Evolutionary conservation across 2,329 filamentous ascomycete genomes (phyloP), one percentile per base, ranked within the genome.

Genomic region (Cordyceps fumosorosea): DNA sequence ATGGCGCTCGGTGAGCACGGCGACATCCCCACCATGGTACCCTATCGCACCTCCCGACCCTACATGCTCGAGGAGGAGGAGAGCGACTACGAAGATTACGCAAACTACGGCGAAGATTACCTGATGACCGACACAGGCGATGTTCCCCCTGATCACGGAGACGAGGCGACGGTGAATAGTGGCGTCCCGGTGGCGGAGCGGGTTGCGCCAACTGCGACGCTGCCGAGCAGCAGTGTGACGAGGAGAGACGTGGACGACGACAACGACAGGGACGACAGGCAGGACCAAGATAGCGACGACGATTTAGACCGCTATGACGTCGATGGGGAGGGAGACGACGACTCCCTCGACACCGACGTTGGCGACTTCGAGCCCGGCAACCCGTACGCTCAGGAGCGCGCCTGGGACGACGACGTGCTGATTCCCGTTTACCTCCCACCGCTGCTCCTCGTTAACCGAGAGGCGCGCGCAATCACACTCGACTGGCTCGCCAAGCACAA

Each of bases 401-500:
- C 24, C 24, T 62, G 50, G 20, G 60, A 65, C 52, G 26, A 62
- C 0, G 40, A 52, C 14, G 50, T 64, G 3, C 50, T 53, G n/a
- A 52, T 72, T 3, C 63, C 69, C 44, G 61, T 69, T 0, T 59
- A 63, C 20, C 56, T 62, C 24, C 68, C 69, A 0, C 16, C 26
- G 2, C 53, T 63, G 3, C 24, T 66, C 11, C 64, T 61, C 37
- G 67, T 69, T 6, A 68, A 65, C 53, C 60, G 53, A 11, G 71
- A 73, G 48, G 64, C 68, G 0, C 70, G 68, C 45, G 58, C n/a
- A 16, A 58, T 56, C 6, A 64, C 65, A 1, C 18, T 64, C 5
- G 16, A 7, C 11, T 71, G 69, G 70, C 54, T 67, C 20, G 14
- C 37, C 5, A 47, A 48, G 22, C 45, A 55, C n/a, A 48, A 52